Conservation (phyloP, 164 flowering plant species). For the Dillenia turbinata region DNA sequence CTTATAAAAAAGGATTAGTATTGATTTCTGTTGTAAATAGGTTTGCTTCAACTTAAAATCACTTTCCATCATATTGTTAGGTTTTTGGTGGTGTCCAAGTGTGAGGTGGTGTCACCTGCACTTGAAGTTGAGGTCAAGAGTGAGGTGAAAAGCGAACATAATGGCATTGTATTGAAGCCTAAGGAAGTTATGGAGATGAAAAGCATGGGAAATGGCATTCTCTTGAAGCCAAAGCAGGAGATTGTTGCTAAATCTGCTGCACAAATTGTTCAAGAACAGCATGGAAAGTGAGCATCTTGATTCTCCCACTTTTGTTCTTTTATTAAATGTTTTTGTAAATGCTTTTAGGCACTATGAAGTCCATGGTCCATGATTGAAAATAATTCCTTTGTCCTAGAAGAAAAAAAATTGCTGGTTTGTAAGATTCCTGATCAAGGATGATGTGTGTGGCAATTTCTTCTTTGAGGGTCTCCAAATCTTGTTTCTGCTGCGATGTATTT, state of each 20-base stretch:
- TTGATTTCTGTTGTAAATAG: no score
- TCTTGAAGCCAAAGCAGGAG: slow-evolving; percentile 82
- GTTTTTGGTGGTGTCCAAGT: slow-evolving; percentile 56
- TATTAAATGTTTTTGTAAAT: not conserved
- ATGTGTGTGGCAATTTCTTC: no score
- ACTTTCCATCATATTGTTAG: slow-evolving; percentile 16
- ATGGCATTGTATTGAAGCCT: slow-evolving; percentile 25
- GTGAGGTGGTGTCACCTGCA: slow-evolving; percentile 78
- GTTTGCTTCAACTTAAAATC: no score
- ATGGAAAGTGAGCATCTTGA: slow-evolving; percentile 57
- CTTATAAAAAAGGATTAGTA: no score
- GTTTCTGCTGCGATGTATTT: no score
- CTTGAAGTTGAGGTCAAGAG: slow-evolving; percentile 59
- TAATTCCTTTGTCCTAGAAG: no score
- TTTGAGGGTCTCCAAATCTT: no score
- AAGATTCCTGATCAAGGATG: no score
- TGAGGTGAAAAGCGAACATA: slow-evolving; percentile 33
- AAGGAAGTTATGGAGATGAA: slow-evolving; percentile 20
- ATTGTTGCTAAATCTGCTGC: slow-evolving; percentile 72
- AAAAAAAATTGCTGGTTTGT: no score
- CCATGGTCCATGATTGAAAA: no score
- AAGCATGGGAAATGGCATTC: slow-evolving; percentile 35
- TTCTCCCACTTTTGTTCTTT: not conserved
- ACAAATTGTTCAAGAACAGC: slow-evolving; percentile 78
- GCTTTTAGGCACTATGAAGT: no score